Evolutionary conservation across 805 yeast genomes (phyloP).

Genomic region (Metschnikowia kunwiensis): DNA sequence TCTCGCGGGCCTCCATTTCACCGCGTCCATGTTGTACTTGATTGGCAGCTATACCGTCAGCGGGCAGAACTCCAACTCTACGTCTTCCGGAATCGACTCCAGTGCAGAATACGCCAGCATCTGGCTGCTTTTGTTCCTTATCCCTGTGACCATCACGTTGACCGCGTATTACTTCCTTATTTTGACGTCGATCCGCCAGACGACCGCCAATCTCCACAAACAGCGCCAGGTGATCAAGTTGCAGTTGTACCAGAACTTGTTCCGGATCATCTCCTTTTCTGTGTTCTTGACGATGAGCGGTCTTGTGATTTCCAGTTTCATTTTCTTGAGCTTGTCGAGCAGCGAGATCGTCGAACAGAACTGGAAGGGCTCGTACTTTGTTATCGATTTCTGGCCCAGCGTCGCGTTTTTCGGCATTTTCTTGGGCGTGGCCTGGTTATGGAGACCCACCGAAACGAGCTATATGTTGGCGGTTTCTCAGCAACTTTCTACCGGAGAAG

Average conservation of each 20-base stretch:
- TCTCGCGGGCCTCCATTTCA: slow-evolving; percentile 39
- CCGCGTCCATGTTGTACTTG: slow-evolving; percentile 34
- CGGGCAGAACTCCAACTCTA: slow-evolving; percentile 22
- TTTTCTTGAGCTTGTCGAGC: slow-evolving; percentile 69
- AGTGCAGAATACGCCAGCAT: slow-evolving; percentile 48
- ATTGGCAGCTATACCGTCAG: slow-evolving; percentile 32
- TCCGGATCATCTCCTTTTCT: slow-evolving; percentile 71
- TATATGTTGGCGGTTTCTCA: slow-evolving; percentile 92
- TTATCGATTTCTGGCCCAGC: slow-evolving; percentile 94
- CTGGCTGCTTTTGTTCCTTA: slow-evolving; percentile 53
- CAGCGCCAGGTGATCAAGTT: slow-evolving; percentile 92
- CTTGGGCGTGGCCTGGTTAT: slow-evolving; percentile 77
- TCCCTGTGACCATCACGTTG: slow-evolving; percentile 72
- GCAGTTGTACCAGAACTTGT: slow-evolving; percentile 75
- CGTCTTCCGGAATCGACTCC: slow-evolving; percentile 52
- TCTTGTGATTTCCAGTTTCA: slow-evolving; percentile 62
- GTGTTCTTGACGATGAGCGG: slow-evolving; percentile 70
- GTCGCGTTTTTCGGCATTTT: slow-evolving; percentile 82
- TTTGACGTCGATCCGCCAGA: slow-evolving; percentile 66
- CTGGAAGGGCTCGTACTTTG: slow-evolving; percentile 89
- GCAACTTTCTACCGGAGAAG: slow-evolving; percentile 83
- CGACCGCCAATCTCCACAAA: slow-evolving; percentile 68
- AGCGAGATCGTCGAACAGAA: slow-evolving; percentile 77
- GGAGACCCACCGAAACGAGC: slow-evolving; percentile 98
- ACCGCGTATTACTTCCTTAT: slow-evolving; percentile 72